phyloP scores from a whole-genome alignment of 2,329 filamentous ascomycete species.

The Talaromyces atroroseus region DNA sequence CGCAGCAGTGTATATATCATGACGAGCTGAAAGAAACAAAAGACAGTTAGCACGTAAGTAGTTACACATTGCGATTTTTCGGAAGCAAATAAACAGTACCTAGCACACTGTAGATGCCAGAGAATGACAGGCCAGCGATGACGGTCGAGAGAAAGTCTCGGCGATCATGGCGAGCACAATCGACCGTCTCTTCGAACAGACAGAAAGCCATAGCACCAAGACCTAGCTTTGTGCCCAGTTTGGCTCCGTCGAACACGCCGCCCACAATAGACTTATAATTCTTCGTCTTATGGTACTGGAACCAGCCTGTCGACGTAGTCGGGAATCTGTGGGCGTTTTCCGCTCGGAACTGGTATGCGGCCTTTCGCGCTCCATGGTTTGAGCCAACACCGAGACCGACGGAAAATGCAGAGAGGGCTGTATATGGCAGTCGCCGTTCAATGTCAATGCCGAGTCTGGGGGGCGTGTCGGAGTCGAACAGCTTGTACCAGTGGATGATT shows the following conservation, averaged over 20 bases:
- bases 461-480: constrained; percentile 33
- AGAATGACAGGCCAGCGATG: constrained; percentile 75
- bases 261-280: constrained; percentile 82
- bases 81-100: constrained; percentile 52
- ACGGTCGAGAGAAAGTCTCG: constrained; percentile 77
- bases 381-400: constrained; percentile 68
- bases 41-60: constrained; percentile 6
- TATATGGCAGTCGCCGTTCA: constrained; percentile 60
- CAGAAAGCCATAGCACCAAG: constrained; percentile 74
- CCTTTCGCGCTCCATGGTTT: constrained; percentile 65
- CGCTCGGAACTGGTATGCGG: constrained; percentile 80
- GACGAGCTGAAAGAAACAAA: constrained; percentile 54
- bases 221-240: constrained; percentile 65
- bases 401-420: constrained; percentile 57
- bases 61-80: constrained; percentile 1
- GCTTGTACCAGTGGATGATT: constrained; percentile 31
- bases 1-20: constrained; percentile 70
- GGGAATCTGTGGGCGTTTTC: constrained; percentile 95
- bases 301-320: constrained; percentile 79
- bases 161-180: constrained; percentile 53
- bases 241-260: constrained; percentile 70
- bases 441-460: constrained; percentile 58
- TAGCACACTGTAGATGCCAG: constrained; percentile 80
- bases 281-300: constrained; percentile 97
- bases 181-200: constrained; percentile 76